phyloP scores from a whole-genome alignment of 805 yeast genomes.

The Myxozyma vanderwaltii region DNA sequence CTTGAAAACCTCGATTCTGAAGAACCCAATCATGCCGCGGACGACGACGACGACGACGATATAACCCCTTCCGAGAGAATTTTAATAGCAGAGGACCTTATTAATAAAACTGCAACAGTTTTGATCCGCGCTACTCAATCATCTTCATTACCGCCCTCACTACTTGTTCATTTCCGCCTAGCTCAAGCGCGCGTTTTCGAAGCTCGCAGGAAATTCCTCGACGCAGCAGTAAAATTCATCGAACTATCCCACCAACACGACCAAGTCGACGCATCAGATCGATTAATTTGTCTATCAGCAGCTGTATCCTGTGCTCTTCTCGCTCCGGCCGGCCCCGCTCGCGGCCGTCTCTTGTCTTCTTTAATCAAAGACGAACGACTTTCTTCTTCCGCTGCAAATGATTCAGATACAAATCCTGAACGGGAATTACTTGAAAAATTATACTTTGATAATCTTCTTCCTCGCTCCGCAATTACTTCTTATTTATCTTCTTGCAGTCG shows the following conservation, averaged over 20 bases:
- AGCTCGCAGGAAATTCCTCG: conserved; percentile 38
- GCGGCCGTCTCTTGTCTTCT: conserved; percentile 37
- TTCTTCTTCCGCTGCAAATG: background rate
- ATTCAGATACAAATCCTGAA: conserved; percentile 13
- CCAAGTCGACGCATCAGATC: conserved; percentile 36
- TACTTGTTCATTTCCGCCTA: conserved; percentile 38
- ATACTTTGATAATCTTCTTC: conserved; percentile 37
- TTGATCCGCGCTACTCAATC: conserved; percentile 25
- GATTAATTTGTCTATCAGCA: conserved; percentile 36
- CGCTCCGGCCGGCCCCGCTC: conserved; percentile 42
- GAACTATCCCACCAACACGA: conserved; percentile 36
- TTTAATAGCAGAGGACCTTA: conserved; percentile 36
- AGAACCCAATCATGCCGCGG: background rate
- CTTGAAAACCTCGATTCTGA: conserved; percentile 37
- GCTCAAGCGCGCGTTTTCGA: conserved; percentile 42
- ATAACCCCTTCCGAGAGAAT: conserved; percentile 20
- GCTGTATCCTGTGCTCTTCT: conserved; percentile 40
- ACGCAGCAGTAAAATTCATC: conserved; percentile 40
- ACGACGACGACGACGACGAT: conserved; percentile 9
- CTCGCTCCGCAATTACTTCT: conserved; percentile 35
- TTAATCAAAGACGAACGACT: conserved; percentile 39
- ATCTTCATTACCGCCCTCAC: background rate
- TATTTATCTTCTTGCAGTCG: conserved; percentile 27
- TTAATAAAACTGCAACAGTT: conserved; percentile 37
- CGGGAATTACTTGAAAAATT: conserved; percentile 37